phyloP scores from a whole-genome alignment of 164 flowering plant species.

The Tetrastigma voinierianum region DNA sequence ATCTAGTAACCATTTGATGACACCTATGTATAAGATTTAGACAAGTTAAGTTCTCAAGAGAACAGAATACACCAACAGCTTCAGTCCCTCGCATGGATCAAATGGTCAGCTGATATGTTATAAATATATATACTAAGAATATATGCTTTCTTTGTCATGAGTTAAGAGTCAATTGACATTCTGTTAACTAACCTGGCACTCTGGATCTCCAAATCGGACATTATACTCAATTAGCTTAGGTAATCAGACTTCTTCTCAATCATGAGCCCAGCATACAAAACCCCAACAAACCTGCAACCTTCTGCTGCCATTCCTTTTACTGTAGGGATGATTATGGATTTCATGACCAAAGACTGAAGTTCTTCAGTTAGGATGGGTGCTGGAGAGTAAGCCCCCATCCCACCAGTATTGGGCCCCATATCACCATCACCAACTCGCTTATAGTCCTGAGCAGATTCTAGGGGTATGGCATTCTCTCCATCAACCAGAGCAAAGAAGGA shows the following conservation, averaged over 20 bases:
- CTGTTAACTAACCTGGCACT: constrained; percentile 82
- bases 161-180: background rate
- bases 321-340: constrained; percentile 79
- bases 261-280: constrained; percentile 95
- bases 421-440: constrained; percentile 98
- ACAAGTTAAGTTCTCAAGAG: too few relatives aligned
- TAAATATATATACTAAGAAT: too few relatives aligned
- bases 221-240: constrained; percentile 97
- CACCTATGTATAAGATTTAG: too few relatives aligned
- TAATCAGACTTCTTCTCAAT: constrained; percentile 82
- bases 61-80: too few relatives aligned
- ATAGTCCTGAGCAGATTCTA: constrained; percentile 97
- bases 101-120: too few relatives aligned
- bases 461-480: constrained; percentile 86
- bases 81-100: too few relatives aligned
- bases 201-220: constrained; percentile 98
- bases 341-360: constrained; percentile 74
- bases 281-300: constrained; percentile 94
- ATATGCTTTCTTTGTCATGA: background rate
- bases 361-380: constrained; percentile 86
- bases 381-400: constrained; percentile 98
- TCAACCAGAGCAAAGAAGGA: constrained; percentile 98
- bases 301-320: constrained; percentile 93
- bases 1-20: too few relatives aligned
- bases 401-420: constrained; percentile 96